Evolutionary conservation across 177 flowering plant species (phyloP).

Genomic region (Vitis hybrid): DNA sequence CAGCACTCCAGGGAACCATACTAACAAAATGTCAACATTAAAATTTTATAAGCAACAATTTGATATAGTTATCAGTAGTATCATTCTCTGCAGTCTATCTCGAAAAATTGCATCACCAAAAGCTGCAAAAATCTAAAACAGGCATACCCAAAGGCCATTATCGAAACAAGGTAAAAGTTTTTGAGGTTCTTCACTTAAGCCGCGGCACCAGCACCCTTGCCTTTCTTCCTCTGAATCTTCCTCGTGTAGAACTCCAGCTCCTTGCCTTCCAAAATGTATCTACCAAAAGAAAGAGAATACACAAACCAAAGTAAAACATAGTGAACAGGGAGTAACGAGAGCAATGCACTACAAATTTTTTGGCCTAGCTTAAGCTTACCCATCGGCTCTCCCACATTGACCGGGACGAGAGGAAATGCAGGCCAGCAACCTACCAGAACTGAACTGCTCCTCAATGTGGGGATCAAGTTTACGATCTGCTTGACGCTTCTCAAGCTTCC

Average conservation of each 20-base stretch:
- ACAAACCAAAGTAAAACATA: neutral
- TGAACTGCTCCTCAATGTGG: conserved; percentile 49
- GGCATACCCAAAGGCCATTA: no score
- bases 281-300: neutral
- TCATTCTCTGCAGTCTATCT: no score
- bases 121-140: no score
- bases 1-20: no score
- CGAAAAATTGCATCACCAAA: no score
- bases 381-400: conserved; percentile 55
- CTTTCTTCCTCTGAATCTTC: conserved; percentile 37
- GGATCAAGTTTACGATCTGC: conserved; percentile 34
- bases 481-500: conserved; percentile 48
- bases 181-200: conserved; percentile 5
- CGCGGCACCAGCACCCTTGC: conserved; percentile 30
- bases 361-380: conserved; percentile 24
- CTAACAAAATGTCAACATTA: no score
- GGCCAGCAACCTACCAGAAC: conserved; percentile 38
- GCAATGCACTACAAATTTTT: neutral
- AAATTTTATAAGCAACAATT: no score
- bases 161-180: no score
- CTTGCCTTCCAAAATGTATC: conserved; percentile 36
- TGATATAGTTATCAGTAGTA: no score
- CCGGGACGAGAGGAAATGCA: conserved; percentile 53
- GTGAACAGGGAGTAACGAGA: neutral
- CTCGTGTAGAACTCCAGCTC: conserved; percentile 35